Evolutionary conservation across 2,329 filamentous ascomycete genomes (phyloP), one percentile per base, ranked within the genome.

Genomic region (Neonectria coccinea): DNA sequence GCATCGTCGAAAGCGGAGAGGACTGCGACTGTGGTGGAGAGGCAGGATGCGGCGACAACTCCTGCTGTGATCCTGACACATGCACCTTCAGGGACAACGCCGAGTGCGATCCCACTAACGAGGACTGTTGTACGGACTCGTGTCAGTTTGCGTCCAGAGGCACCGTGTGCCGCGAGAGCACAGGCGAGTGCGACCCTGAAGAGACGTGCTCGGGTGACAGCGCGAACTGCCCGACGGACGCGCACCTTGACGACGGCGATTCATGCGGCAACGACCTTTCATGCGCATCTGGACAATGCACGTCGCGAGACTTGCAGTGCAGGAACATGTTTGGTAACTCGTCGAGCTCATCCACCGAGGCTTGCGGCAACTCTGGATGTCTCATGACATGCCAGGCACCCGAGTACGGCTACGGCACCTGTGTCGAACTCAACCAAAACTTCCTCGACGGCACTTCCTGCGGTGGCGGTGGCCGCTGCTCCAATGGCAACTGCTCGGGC

Each of bases 271-370:
- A 79, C 74, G 87, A 87, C 2, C 85, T 98, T 33, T 81, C 87
- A 33, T 99, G 96, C 76, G 93, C 96, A 31, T 94, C 92, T 50
- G 96, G 96, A 12, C 95, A 98, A 79, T 99, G 96, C 79, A 99
- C 96, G 4, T 96, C 92, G 57, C 90, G 96, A 67, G 89, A 97
- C 78, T 86, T 90, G 75, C 96, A 99, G 81, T 99, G 96, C 82
- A 90, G 91, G 78, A 91, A 89, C 11, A 85, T 97, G 52, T 92
- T 97, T 85, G 94, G 93, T 39, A 88, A 86, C 29, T 87, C 91
- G 66, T 91, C 90, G 0, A 87, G 86, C 76, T 95, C 94, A 80
- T 88, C 93, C 73, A 97, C 93, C 2, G 89, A 88, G 72, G 91
- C 94, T 10, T 99, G 96, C 79, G 85, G 85, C 39, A 70, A 72